Base-by-base conservation (phyloP, 129 eudicot genomes). In the Centrapalus pauciflorus region DNA sequence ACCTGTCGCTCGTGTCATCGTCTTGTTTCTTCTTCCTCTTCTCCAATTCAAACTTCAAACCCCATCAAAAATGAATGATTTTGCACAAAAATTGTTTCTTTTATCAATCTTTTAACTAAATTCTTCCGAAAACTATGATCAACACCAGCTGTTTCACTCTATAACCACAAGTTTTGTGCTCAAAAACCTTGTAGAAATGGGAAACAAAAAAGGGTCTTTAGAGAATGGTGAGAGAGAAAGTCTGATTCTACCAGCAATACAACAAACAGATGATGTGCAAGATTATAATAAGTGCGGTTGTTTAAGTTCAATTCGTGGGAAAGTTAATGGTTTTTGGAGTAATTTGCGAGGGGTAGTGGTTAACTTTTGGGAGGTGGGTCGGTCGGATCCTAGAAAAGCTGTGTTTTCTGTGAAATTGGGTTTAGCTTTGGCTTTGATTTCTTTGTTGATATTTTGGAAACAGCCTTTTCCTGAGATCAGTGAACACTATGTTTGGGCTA, bases 351-450 rank as follows among this genome's bases (percentile, higher is more conserved):
- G 48, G 35, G 81, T 81, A 30, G 76, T 62, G 49, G 33, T 37
- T 9, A 55, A 65, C 63, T 82, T 80, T 7, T 68, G 71, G 67
- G 66, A 75, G 46, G 72, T 81, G 83, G 95, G 78, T 10, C 72
- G 80, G 32, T 59, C 87, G 29, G 90, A 87, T 63, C 95, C 95
- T 0, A 61, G 89, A 76, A 87, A 83, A 43, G 66, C 81, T 34
- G 76, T 87, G 59, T 83, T 83, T 48, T 76, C 95, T 2, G 86
- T 80, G 1, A 87, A 87, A 55, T 75, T 83, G 72, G 87, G 87
- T 7, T 7, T 87, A 66, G 87, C 95, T 24, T 70, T 87, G 67
- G 56, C 76, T 57, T 76, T 87, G 63, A 76, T 87, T 38, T 83
- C 95, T 26, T 69, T 87, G 62, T 66, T 87, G 40, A 76, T 87